Evolutionary conservation across 2,329 filamentous ascomycete genomes (phyloP).

Genomic region (Cucurbitaria berberidis): DNA sequence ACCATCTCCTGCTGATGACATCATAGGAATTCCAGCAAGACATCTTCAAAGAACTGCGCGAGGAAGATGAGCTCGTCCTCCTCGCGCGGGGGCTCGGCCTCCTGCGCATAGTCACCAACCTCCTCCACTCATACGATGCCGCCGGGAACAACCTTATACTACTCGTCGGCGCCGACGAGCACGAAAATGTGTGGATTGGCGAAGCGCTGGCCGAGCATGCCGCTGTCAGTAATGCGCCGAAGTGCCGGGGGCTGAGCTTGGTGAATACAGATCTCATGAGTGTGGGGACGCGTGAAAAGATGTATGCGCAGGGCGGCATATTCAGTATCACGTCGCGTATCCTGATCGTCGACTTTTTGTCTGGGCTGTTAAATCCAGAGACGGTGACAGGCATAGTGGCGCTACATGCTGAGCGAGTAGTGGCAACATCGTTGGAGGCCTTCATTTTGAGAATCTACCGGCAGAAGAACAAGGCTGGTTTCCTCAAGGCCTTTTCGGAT

Average conservation of each 20-base stretch:
- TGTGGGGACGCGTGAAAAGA: conserved; percentile 84
- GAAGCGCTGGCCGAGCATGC: conserved; percentile 96
- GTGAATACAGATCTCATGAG: conserved; percentile 96
- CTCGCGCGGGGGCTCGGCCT: conserved; percentile 91
- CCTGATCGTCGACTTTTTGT: conserved; percentile 89
- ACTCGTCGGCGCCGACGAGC: conserved; percentile 85
- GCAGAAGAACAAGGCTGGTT: conserved; percentile 91
- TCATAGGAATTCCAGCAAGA: conserved; percentile 85
- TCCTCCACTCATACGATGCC: conserved; percentile 95
- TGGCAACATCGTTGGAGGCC: conserved; percentile 88
- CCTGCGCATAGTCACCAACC: conserved; percentile 89
- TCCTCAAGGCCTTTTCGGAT: conserved; percentile 95
- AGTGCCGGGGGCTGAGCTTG: conserved; percentile 82
- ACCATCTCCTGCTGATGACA: conserved; percentile 30
- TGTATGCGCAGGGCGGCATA: conserved; percentile 87
- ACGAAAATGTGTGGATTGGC: conserved; percentile 96
- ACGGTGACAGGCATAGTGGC: conserved; percentile 87
- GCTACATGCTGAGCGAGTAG: conserved; percentile 83
- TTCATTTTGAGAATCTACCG: conserved; percentile 94
- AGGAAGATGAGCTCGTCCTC: conserved; percentile 92
- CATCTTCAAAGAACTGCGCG: conserved; percentile 74
- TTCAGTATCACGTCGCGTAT: conserved; percentile 97
- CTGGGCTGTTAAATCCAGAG: conserved; percentile 78
- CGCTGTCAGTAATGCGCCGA: conserved; percentile 81
- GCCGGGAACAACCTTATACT: conserved; percentile 92